Evolutionary conservation across 2,329 filamentous ascomycete species (phyloP).

Genomic region (Penicillium sp.): DNA sequence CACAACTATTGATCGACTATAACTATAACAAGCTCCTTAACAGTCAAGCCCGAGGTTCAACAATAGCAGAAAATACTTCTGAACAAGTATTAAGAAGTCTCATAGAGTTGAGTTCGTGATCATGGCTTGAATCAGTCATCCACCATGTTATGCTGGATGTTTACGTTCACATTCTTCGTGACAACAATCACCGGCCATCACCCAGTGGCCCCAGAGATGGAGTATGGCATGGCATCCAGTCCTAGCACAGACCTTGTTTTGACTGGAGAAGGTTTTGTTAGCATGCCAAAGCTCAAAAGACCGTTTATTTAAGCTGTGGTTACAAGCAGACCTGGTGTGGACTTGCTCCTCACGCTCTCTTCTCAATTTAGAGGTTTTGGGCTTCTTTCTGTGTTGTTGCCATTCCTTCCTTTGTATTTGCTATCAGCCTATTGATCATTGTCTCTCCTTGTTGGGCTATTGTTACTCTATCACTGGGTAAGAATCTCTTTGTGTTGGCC

Average conservation of each 20-base stretch:
- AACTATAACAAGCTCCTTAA: not conserved
- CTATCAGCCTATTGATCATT: not conserved
- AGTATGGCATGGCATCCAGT: conserved; percentile 5
- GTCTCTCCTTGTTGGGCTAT: conserved; percentile 5
- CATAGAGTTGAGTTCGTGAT: not conserved
- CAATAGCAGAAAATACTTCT: not conserved
- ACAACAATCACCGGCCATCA: not conserved
- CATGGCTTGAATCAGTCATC: not conserved
- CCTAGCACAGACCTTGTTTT: not conserved
- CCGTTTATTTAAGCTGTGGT: conserved; percentile 10
- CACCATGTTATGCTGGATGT: conserved; percentile 1
- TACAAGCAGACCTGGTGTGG: not conserved
- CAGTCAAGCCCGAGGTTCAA: not conserved
- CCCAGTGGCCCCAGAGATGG: conserved; percentile 2
- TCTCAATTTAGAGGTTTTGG: not conserved
- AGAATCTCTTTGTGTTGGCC: not conserved
- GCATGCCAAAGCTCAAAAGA: conserved; percentile 5
- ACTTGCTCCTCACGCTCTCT: not conserved
- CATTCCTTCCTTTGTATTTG: not conserved
- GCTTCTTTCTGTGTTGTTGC: not conserved
- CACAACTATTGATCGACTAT: not conserved
- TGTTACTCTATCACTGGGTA: conserved; percentile 5
- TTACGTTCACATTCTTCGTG: conserved; percentile 12
- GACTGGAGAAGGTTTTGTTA: conserved; percentile 1
- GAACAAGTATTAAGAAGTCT: not conserved